phyloP scores from a whole-genome alignment of 805 yeast genomes.

The Candida adriatica region DNA sequence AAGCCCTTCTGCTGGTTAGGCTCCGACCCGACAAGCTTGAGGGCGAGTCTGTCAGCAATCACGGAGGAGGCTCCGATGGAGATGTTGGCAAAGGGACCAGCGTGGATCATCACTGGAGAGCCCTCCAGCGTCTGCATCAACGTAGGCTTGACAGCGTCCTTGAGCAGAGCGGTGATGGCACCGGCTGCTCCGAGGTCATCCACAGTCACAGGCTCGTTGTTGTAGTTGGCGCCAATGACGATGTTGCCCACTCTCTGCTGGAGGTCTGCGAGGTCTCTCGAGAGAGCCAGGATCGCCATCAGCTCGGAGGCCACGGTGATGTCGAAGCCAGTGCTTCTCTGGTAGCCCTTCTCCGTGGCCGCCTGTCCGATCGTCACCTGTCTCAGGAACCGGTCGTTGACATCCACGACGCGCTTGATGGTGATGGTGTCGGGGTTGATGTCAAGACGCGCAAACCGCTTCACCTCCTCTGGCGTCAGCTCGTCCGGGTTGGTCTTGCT shows the following conservation, averaged over 20 bases:
- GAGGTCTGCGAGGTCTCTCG: conserved; percentile 63
- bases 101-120: conserved; percentile 81
- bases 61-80: conserved; percentile 84
- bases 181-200: conserved; percentile 86
- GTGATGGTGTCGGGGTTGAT: conserved; percentile 76
- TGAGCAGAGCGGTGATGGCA: conserved; percentile 73
- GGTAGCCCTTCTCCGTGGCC: conserved; percentile 70
- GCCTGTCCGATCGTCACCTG: conserved; percentile 77
- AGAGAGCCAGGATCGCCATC: conserved; percentile 78
- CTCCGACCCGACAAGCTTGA: conserved; percentile 67
- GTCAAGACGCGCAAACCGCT: conserved; percentile 60
- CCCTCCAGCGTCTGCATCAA: conserved; percentile 87
- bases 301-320: conserved; percentile 81
- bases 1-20: conserved; percentile 57
- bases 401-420: conserved; percentile 80
- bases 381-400: conserved; percentile 74
- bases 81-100: conserved; percentile 85
- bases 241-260: conserved; percentile 69
- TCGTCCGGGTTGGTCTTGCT: conserved; percentile 65
- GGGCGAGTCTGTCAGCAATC: conserved; percentile 75
- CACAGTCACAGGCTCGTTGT: conserved; percentile 71
- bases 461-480: conserved; percentile 61
- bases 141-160: conserved; percentile 80
- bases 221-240: conserved; percentile 62
- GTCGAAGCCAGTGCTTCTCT: conserved; percentile 73